phyloP scores from a whole-genome alignment of 768 basidiomycete genomes.

The Dendrothele bispora region DNA sequence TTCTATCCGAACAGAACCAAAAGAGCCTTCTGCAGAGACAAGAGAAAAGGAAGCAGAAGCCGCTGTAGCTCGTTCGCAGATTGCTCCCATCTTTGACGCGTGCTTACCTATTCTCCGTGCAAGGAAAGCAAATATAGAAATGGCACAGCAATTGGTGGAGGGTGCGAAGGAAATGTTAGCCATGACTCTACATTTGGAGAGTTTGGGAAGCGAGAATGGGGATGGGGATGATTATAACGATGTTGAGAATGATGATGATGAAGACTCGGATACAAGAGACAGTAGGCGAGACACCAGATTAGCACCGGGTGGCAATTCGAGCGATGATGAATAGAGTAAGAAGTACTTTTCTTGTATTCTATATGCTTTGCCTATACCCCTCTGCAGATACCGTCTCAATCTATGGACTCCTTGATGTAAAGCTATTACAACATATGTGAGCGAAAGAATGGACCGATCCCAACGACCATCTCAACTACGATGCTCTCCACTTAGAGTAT shows the following conservation, averaged over 20 bases:
- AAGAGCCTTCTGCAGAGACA: slow-evolving; percentile 7
- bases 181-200: slow-evolving; percentile 47
- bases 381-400: too few relatives aligned
- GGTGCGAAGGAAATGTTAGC: slow-evolving; percentile 51
- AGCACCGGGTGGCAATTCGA: too few relatives aligned
- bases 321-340: too few relatives aligned
- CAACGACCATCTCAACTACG: too few relatives aligned
- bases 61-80: slow-evolving; percentile 36
- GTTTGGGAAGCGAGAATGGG: slow-evolving; percentile 33
- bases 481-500: too few relatives aligned
- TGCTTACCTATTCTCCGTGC: slow-evolving; percentile 49
- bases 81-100: slow-evolving; percentile 41
- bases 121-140: slow-evolving; percentile 43
- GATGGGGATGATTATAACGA: slow-evolving; percentile 6
- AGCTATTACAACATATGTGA: too few relatives aligned
- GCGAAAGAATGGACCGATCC: too few relatives aligned
- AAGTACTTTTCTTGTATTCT: too few relatives aligned
- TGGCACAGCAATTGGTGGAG: slow-evolving; percentile 51
- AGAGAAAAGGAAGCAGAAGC: slow-evolving; percentile 1
- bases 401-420: too few relatives aligned
- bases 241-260: neutral
- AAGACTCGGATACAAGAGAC: too few relatives aligned
- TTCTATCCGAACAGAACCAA: slow-evolving; percentile 17
- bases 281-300: too few relatives aligned
- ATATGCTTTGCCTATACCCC: too few relatives aligned